phyloP scores from a whole-genome alignment of 1,284 basidiomycete species.

The Sanghuangporus sanghuang region DNA sequence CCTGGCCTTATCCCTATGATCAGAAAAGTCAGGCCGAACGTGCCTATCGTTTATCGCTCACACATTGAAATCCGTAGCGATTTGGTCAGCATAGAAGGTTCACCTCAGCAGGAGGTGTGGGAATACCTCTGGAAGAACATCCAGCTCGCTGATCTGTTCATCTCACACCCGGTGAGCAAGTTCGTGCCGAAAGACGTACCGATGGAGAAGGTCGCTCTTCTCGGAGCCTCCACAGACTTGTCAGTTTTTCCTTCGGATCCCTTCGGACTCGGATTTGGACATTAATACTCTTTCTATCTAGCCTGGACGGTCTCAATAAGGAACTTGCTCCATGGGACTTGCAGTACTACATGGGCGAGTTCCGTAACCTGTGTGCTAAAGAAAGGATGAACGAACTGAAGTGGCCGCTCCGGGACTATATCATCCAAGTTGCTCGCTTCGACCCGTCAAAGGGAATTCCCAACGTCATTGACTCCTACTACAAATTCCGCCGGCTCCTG shows the following conservation, averaged over 20 bases:
- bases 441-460: constrained; percentile 76
- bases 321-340: constrained; percentile 69
- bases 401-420: constrained; percentile 78
- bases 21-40: constrained; percentile 69
- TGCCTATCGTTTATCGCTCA: constrained; percentile 85
- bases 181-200: constrained; percentile 84
- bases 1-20: constrained; percentile 85
- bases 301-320: constrained; percentile 89
- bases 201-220: constrained; percentile 58
- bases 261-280: neutral
- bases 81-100: constrained; percentile 66
- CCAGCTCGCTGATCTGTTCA: constrained; percentile 78
- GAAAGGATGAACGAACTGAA: constrained; percentile 73
- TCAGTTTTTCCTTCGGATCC: constrained; percentile 28
- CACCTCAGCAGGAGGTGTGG: constrained; percentile 85
- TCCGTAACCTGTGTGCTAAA: constrained; percentile 65
- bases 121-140: constrained; percentile 88
- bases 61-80: constrained; percentile 88
- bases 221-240: constrained; percentile 81
- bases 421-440: constrained; percentile 83
- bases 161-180: constrained; percentile 87
- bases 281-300: constrained; percentile 23
- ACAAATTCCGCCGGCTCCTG: constrained; percentile 66
- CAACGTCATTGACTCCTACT: constrained; percentile 78
- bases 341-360: constrained; percentile 79